Base-by-base conservation (phyloP, 2,329 filamentous ascomycete species). In the Colletotrichum sojae region DNA sequence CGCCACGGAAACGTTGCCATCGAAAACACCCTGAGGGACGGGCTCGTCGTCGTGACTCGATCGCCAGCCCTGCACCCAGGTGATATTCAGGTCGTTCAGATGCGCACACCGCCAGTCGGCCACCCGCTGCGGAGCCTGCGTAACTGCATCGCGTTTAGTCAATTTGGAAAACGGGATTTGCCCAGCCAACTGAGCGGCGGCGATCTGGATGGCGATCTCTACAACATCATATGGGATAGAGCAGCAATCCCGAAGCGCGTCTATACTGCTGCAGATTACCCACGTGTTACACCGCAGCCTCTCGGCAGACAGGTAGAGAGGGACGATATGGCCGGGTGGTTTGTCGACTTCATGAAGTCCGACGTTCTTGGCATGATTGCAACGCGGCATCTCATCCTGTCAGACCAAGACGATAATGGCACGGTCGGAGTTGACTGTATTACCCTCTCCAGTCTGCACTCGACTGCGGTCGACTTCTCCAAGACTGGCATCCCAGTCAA, bases 201-300 rank as follows among this genome's bases (percentile, higher is more conserved):
- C 0, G 94, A 97, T 77, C 85, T 97, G 0, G 94, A 96, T 72
- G 94, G 94, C 0, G 94, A 97, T 76, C 81, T 93, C 0, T 97
- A 92, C 78, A 92, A 94, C 71, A 81, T 97, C 57, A 92, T 97
- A 55, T 96, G 88, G 85, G 93, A 97, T 72, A 73, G 78, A 0
- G 75, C 78, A 0, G 83, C 90, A 0, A 77, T 86, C 1, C 84
- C 87, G 0, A 48, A 73, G 12, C 22, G 15, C 0, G 82, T 80
- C 0, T 88, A 84, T n/a, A 0, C 3, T 1, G 88, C 94, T 0
- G 93, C 94, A 0, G 89, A 94, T 71, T 97, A 97, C 73, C 86
- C 89, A 3, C 84, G 88, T 1, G 83, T 88, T 0, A 16, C 72
- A 0, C 88, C 92, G 0, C 69, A 84, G 0, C 83, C 90, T 55